Conservation (phyloP, 169 alveolate genomes). For the Perkinsus marinus region DNA sequence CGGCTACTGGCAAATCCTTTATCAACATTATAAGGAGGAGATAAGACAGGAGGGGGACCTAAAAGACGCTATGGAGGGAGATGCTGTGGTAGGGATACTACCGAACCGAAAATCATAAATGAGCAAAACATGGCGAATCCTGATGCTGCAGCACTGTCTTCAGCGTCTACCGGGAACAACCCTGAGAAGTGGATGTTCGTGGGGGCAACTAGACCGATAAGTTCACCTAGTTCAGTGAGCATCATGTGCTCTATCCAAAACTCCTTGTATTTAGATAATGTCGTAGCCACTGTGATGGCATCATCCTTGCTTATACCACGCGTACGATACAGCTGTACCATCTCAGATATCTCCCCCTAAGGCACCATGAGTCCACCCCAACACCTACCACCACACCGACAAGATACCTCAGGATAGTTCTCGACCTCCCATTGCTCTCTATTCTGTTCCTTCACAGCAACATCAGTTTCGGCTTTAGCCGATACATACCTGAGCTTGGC, state of each 20-base stretch:
- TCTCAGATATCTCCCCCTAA: slow-evolving; percentile 5
- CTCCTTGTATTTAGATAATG: background rate
- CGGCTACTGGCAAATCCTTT: background rate
- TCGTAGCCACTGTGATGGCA: background rate
- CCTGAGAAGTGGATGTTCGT: background rate
- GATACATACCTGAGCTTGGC: background rate
- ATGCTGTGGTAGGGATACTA: background rate
- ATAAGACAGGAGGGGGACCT: background rate
- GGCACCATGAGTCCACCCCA: background rate
- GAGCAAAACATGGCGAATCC: background rate
- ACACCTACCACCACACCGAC: background rate
- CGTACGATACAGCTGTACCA: background rate
- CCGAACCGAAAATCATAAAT: background rate
- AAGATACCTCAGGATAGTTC: background rate
- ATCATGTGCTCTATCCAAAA: slow-evolving; percentile 10
- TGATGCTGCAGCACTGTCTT: background rate
- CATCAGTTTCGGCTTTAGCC: background rate
- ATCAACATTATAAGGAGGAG: background rate
- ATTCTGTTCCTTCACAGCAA: background rate
- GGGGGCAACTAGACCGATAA: too few relatives aligned
- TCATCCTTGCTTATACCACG: background rate
- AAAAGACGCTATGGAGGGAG: background rate
- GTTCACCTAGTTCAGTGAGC: background rate
- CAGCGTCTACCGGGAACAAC: background rate
- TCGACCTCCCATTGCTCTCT: slow-evolving; percentile 7